Conservation (phyloP, 78 protist genomes). For the Tieghemostelium lacteum region DNA sequence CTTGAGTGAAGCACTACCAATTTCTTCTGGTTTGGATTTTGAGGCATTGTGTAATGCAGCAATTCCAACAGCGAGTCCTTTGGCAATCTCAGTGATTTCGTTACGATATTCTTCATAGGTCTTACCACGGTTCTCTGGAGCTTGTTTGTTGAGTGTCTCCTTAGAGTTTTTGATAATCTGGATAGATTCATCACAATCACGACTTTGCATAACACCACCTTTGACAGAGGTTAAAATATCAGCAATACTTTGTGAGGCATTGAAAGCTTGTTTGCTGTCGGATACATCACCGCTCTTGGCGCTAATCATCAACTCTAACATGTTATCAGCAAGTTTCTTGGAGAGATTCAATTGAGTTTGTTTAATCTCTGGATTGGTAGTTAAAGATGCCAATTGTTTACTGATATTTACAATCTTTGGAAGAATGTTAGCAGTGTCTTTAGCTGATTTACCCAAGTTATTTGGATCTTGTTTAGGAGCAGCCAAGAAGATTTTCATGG, state of each 20-base stretch:
- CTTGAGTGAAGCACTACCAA: slow-evolving; percentile 58
- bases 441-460: slow-evolving; percentile 64
- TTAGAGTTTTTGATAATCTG: slow-evolving; percentile 63
- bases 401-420: slow-evolving; percentile 71
- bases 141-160: slow-evolving; percentile 63
- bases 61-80: slow-evolving; percentile 61
- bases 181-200: slow-evolving; percentile 82
- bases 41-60: slow-evolving; percentile 63
- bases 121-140: slow-evolving; percentile 49
- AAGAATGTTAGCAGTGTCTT: slow-evolving; percentile 67
- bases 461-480: slow-evolving; percentile 69
- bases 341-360: slow-evolving; percentile 60
- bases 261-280: slow-evolving; percentile 63
- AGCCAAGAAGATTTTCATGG: slow-evolving; percentile 72
- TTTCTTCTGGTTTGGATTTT: slow-evolving; percentile 78
- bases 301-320: slow-evolving; percentile 73
- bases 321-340: slow-evolving; percentile 75
- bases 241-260: slow-evolving; percentile 74
- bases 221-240: slow-evolving; percentile 67
- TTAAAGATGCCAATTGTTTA: slow-evolving; percentile 70
- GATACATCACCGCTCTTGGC: slow-evolving; percentile 75
- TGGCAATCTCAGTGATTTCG: slow-evolving; percentile 71
- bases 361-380: slow-evolving; percentile 68
- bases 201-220: slow-evolving; percentile 82
- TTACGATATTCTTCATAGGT: slow-evolving; percentile 72